A percentile compares a stretch with the other conserved stretches of the same genome.
These are phyloP conservation scores for Chamaecyparis obtusa DNA, from an alignment of 75 land plant genomes.

Conservation along the genomic window DNA sequence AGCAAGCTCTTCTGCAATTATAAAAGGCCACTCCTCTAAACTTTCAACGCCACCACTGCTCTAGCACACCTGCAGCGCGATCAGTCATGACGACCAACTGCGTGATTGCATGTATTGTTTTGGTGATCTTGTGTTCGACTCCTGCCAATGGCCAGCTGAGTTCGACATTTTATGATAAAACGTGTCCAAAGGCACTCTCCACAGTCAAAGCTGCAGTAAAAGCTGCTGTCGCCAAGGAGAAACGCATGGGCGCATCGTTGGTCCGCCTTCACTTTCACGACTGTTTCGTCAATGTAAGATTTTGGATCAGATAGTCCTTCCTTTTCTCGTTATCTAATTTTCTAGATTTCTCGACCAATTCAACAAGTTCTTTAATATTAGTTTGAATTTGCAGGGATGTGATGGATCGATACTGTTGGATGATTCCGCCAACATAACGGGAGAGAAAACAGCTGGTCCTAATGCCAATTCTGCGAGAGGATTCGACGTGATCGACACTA, in stretches of 20 bases:
- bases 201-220: too few species aligned
- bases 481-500: not conserved
- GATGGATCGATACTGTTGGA: conserved; percentile 22
- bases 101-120: too few species aligned
- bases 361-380: not conserved
- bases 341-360: not conserved
- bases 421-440: not conserved
- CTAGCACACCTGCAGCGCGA: too few species aligned
- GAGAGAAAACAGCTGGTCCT: conserved; percentile 6
- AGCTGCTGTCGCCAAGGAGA: too few species aligned
- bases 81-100: too few species aligned
- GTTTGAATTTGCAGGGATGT: conserved; percentile 7
- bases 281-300: too few species aligned
- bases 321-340: not conserved
- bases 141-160: not conserved
- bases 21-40: too few species aligned
- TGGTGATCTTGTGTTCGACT: too few species aligned
- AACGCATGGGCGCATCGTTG: too few species aligned
- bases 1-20: not conserved
- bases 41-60: too few species aligned
- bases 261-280: too few species aligned
- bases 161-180: not conserved
- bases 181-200: too few species aligned
- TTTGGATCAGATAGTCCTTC: not conserved
- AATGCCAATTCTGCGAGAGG: not conserved